Evolutionary conservation across 2,329 filamentous ascomycete species (phyloP).

Genomic region (Grosmannia huntii): DNA sequence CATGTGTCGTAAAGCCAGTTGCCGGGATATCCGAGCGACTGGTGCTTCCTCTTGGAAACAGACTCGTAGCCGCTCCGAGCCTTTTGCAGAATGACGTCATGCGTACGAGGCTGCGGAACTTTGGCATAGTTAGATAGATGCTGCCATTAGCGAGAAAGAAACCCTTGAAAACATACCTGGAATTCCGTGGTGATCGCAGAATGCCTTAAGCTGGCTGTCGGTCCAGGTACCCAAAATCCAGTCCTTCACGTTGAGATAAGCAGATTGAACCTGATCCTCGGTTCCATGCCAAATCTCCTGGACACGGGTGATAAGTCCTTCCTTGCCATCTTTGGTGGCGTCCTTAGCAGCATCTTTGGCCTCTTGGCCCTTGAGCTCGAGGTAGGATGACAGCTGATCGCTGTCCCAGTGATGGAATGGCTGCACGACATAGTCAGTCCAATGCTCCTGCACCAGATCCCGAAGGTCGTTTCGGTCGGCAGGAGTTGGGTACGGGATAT

Average conservation of each 20-base stretch:
- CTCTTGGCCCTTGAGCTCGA: slow-evolving; percentile 59
- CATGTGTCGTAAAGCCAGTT: slow-evolving; percentile 89
- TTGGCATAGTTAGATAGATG: not conserved
- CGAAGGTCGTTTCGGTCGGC: slow-evolving; percentile 93
- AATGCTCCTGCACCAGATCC: slow-evolving; percentile 77
- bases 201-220: slow-evolving; percentile 85
- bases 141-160: not conserved
- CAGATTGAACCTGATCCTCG: slow-evolving; percentile 60
- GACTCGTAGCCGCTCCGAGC: slow-evolving; percentile 71
- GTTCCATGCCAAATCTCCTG: slow-evolving; percentile 66
- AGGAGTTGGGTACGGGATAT: slow-evolving; percentile 79
- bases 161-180: slow-evolving; percentile 34
- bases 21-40: slow-evolving; percentile 77
- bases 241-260: slow-evolving; percentile 61
- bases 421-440: slow-evolving; percentile 62
- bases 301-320: slow-evolving; percentile 56
- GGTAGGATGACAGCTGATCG: slow-evolving; percentile 52
- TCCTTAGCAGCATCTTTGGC: slow-evolving; percentile 53
- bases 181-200: slow-evolving; percentile 79
- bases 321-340: slow-evolving; percentile 53
- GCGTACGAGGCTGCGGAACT: slow-evolving; percentile 75
- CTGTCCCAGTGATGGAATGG: slow-evolving; percentile 71
- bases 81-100: slow-evolving; percentile 68
- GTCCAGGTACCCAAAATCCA: slow-evolving; percentile 96
- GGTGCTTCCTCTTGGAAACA: slow-evolving; percentile 58